phyloP scores from a whole-genome alignment of 495 filamentous ascomycete species.

The Penicillium pancosmium region DNA sequence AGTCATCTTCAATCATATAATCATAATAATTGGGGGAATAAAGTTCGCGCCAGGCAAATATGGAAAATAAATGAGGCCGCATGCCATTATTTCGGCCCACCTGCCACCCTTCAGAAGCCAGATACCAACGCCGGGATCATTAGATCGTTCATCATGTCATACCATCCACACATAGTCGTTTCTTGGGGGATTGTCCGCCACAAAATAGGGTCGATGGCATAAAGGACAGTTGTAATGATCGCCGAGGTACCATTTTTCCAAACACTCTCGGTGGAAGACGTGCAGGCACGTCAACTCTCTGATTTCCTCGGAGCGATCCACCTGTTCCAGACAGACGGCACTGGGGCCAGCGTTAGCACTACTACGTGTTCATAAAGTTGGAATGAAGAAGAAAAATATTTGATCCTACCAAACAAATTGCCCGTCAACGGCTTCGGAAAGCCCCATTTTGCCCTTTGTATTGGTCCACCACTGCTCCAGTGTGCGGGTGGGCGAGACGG shows the following conservation, averaged over 20 bases:
- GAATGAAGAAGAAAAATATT: neutral
- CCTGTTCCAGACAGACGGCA: conserved; percentile 48
- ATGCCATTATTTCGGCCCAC: neutral
- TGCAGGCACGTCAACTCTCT: conserved; percentile 48
- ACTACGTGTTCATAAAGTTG: neutral
- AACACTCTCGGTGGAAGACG: conserved; percentile 50
- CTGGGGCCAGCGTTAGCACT: conserved; percentile 22
- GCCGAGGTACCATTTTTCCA: conserved; percentile 50
- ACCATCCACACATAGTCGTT: conserved; percentile 49
- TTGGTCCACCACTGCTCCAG: conserved; percentile 49
- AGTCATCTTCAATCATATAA: conserved; percentile 14
- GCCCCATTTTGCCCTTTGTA: conserved; percentile 38
- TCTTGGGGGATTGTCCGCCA: conserved; percentile 34
- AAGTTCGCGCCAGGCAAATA: neutral
- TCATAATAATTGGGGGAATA: conserved; percentile 1
- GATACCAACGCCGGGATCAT: neutral
- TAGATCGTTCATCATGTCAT: conserved; percentile 23
- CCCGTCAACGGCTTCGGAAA: conserved; percentile 40
- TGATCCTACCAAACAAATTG: conserved; percentile 46
- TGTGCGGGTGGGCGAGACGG: conserved; percentile 41
- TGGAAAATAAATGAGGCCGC: neutral
- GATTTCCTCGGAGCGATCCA: conserved; percentile 43
- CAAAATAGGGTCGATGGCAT: conserved; percentile 45
- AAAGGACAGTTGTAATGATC: conserved; percentile 49
- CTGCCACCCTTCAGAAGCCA: neutral